Base-by-base conservation (phyloP, 352 stramenopile genomes). In the Pythium rishiriense region DNA sequence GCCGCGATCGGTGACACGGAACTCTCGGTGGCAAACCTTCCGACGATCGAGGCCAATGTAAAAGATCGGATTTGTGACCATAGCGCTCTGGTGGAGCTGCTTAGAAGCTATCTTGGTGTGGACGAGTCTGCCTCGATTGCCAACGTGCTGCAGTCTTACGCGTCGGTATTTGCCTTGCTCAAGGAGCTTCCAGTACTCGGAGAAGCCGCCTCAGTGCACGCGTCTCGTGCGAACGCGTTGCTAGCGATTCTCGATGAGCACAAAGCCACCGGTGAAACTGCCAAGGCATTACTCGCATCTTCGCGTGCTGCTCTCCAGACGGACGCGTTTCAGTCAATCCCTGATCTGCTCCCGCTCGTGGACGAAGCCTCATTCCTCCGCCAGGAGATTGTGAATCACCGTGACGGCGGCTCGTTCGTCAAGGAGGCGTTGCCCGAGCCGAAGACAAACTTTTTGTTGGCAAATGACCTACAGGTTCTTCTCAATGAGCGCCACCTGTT, bases 401-500 rank as follows among this genome's bases (percentile, higher is more conserved):
- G 26, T 6, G 43, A 41, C 31, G 6, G 14, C 14, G 14, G 37
- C 1, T n/a, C 10, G 14, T n/a, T 12, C 8, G 43, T 9, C 17
- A 14, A 62, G 5, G 19, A 31, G 4, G 21, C 10, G 24, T 17
- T 28, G 17, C 7, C 10, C n/a, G 25, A 59, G 52, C 52, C 52
- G 26, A 1, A 24, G 21, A 59, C 19, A 8, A 62, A 68, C 19
- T 28, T 45, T n/a, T 24, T 64, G 3, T 17, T 33, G 19, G 45
- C 47, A 15, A 33, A 45, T 2, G 31, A 70, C 37, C n/a, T 64
- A 1, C 51, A 49, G 2, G 12, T 39, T 1, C 41, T 64, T n/a
- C 35, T 70, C 3, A 50, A 47, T 7, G 56, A 70, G n/a, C 56
- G 55, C 5, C 54, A 58, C 19, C 43, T 43, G 4, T 25, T 69